Base-by-base conservation (phyloP, 257 asterid genomes). In the Forsythia suspensa region DNA sequence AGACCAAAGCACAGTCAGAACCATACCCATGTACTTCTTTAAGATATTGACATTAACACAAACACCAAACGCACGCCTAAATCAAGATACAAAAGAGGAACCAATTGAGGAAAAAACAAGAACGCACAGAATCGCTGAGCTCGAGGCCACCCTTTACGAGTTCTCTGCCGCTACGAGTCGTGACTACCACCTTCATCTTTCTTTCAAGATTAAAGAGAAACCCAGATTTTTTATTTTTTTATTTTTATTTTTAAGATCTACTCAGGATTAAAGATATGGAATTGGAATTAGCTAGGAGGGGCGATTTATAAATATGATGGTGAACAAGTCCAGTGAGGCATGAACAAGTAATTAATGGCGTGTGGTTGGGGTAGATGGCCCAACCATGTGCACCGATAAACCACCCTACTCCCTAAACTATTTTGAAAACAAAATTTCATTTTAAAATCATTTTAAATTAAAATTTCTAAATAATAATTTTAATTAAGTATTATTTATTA, bases 141-240 rank as follows among this genome's bases (percentile, higher is more conserved):
- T 91, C 92, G 66, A 95, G 83, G 85, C 97, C 98, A 16, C 93
- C 98, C 87, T 87, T 90, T 69, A 93, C 51, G 88, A 95, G 91
- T 72, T 95, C 98, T 78, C 90, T 89, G 84, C 97, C 97, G 89
- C 97, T 93, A 55, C 99, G 95, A 39, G 96, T 90, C 20, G 84
- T 88, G 51, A 95, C 93, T 6, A 79, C 29, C 48, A 95, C 95
- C 92, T 90, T 95, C 99, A 95, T 95, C 76, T 73, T 83, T 70
- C 18, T 37, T 57, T 38, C 70, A 6, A 71, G 48, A 51, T 72
- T 8, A 5, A 63, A 63, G 70, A 63, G 39, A 63, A 24, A 63
- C 18, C 38, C 39, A 63, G 11, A 24, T n/a, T n/a, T n/a, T n/a
- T 4, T 24, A 46, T 46, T 29, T 75, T 52, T 37, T 20, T n/a